Base-by-base conservation (phyloP, 441 rosid species). In the Populus trichocarpa region DNA sequence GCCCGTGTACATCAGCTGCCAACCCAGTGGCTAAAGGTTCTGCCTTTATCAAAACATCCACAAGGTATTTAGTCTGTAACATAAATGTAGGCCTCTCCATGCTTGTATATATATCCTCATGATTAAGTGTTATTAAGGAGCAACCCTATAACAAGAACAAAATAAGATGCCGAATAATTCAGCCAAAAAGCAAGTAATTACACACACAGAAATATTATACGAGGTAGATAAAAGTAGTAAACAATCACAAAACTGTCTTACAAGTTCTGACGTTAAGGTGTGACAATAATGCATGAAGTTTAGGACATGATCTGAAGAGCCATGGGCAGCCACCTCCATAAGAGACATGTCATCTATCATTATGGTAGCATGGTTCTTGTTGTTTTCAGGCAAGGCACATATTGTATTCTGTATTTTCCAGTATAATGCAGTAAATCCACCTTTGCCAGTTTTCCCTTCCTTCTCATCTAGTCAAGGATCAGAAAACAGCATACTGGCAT, bases 1-100 rank as follows among this genome's bases (percentile, higher is more conserved):
- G 97, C 32, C 99, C 99, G 26, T 95, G 97, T 74, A 96, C 96
- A 80, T 94, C 98, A 85, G 88, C 85, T 11, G 98, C 98, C 86
- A 93, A 85, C 80, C 98, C 99, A 68, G 97, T 92, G 61, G 92
- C 92, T 78, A 96, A 84, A 84, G 98, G 98, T 79, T 88, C 96
- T 40, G 88, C 88, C 81, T 92, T 93, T 18, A 94, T 86, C 82
- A 94, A 82, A 81, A 94, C 76, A 84, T 93, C 93, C 23, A 94
- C 88, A 80, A 86, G 90, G 80, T 90, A 92, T 74, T 90, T 90
- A 90, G 87, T 85, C 75, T 90, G 89, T 61, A 91, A 79, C 73
- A 88, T 38, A 76, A 88, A 83, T 14, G 78, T 71, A 40, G 91
- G 91, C 65, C 86, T 87, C 77, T 91, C 94, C 79, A 80, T 82